Base-by-base conservation (phyloP, 139 green algal species). In the Chlorella sp. region DNA sequence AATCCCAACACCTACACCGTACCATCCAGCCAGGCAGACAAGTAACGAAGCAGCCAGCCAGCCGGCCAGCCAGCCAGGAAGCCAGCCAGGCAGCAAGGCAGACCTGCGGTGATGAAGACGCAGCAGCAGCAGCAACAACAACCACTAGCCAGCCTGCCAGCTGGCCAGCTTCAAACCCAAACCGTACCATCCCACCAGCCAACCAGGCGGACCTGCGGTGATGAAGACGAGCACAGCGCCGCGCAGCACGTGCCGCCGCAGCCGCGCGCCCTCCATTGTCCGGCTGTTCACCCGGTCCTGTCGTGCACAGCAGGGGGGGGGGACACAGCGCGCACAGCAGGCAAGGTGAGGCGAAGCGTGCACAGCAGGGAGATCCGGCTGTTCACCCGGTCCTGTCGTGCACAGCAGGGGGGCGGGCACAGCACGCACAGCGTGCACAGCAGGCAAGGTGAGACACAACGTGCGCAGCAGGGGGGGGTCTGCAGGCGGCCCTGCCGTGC, bases 221-320 rank as follows among this genome's bases (percentile, higher is more conserved):
- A 99, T 94, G 79, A 98, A 97, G 48, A 97, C 96, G 16, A 99
- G 90, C 1, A 98, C 95, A 0, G 95, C 94, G 82, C 96, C 96
- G 66, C 93, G 91, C 68, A 98, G 93, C 89, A 97, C 94, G 81
- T 95, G 81, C 53, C 96, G 93, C 4, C 96, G 91, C 90, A 98
- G 91, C 36, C 91, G 91, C 53, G 91, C 90, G 42, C 95, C 96
- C 34, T 91, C 88, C 73, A 80, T 12, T 14, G 66, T 79, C 26
- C 88, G 68, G 53, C n/a, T 61, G 53, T 87, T 66, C 9, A 91
- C 76, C 39, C 85, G 39, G 64, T 81, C 87, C 34, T 60, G 37
- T 28, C 48, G 48, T 57, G 48, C 48, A 39, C 32, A 78, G 32
- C 32, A 57, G 48, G 48, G 48, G 48, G 48, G 16, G 0, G n/a